Evolutionary conservation across 306 rosid genomes (phyloP).

Genomic region (Lablab purpureus): DNA sequence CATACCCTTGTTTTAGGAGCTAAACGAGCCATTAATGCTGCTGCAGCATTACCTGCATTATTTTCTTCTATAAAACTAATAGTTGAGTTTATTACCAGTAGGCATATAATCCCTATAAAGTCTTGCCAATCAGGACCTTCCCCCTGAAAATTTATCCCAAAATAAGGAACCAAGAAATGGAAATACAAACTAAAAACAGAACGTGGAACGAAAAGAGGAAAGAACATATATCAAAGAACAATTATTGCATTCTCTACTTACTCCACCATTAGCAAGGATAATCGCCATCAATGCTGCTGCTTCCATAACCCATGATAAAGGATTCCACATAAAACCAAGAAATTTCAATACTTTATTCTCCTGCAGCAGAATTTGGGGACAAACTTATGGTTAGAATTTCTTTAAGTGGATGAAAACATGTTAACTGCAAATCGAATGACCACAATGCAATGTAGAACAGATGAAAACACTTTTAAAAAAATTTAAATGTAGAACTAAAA

Average conservation of each 20-base stretch:
- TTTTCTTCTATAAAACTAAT: constrained; percentile 94
- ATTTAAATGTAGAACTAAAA: neutral
- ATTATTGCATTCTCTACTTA: constrained; percentile 50
- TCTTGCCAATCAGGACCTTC: constrained; percentile 96
- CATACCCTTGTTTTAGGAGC: constrained; percentile 83
- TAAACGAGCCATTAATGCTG: constrained; percentile 84
- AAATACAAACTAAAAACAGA: constrained; percentile 7
- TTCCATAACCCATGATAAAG: constrained; percentile 97
- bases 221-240: constrained; percentile 28
- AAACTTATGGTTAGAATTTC: constrained; percentile 12
- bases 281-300: constrained; percentile 95
- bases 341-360: constrained; percentile 84
- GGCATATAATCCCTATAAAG: constrained; percentile 80
- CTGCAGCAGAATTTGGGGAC: constrained; percentile 50
- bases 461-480: too few relatives aligned
- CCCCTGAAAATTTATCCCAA: constrained; percentile 63
- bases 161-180: constrained; percentile 29
- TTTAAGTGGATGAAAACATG: neutral
- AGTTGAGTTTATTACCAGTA: constrained; percentile 79
- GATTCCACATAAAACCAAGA: constrained; percentile 92
- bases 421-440: neutral
- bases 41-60: constrained; percentile 88
- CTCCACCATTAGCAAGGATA: constrained; percentile 89
- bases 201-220: neutral
- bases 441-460: neutral